A percentile compares a stretch with the other conserved stretches of the same genome.
Conservation (phyloP, 2,329 filamentous ascomycete genomes). For the Colletotrichum costaricense region DNA sequence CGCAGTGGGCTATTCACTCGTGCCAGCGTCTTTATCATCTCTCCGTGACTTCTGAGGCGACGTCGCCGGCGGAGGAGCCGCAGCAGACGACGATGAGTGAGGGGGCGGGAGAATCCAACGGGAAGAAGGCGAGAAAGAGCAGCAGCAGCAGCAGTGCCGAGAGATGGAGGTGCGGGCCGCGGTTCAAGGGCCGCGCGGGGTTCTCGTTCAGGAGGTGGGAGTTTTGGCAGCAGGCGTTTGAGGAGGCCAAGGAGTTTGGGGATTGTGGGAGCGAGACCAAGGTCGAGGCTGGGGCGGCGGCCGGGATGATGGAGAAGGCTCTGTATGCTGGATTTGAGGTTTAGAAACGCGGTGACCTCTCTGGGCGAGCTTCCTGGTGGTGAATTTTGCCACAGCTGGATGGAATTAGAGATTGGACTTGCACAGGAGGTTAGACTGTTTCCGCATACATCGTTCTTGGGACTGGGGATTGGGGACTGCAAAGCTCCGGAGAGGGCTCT, state of each 20-base stretch:
- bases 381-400: too few species aligned
- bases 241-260: conserved; percentile 24
- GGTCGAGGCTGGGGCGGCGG: conserved; percentile 54
- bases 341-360: too few species aligned
- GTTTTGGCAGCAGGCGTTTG: conserved; percentile 35
- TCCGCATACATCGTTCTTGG: too few species aligned
- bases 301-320: conserved; percentile 47
- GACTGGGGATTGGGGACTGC: too few species aligned
- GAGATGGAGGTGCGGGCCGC: conserved; percentile 12
- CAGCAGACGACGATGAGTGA: too few species aligned
- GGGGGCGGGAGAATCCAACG: not conserved
- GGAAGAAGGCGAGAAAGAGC: too few species aligned
- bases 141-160: not conserved
- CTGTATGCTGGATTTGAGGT: conserved; percentile 29
- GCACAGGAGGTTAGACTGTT: too few species aligned
- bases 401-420: too few species aligned
- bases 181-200: conserved; percentile 23
- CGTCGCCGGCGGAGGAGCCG: not conserved
- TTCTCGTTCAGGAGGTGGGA: conserved; percentile 32
- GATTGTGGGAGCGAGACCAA: conserved; percentile 48
- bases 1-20: conserved; percentile 30
- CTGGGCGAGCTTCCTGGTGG: too few species aligned
- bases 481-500: too few species aligned
- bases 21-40: conserved; percentile 33
- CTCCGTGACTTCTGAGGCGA: conserved; percentile 11